Conservation (phyloP, 345 rosid genomes). For the Mercurialis annua region DNA sequence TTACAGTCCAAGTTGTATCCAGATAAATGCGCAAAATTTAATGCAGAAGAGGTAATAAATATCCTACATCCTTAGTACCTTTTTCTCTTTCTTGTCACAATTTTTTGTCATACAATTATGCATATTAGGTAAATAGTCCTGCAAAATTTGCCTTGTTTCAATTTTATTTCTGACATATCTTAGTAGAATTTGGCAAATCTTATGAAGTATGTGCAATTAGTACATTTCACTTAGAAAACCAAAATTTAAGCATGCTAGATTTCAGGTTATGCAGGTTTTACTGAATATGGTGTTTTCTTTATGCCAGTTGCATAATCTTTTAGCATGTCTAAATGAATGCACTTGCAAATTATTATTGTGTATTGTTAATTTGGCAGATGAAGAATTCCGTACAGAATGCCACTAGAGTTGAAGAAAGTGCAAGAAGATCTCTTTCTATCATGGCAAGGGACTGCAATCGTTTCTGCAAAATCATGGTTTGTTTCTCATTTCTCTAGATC, state of each 20-base stretch:
- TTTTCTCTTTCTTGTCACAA: neutral
- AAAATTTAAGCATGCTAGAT: neutral
- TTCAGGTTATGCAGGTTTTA: neutral
- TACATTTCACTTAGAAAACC: neutral
- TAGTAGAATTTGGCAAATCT: neutral
- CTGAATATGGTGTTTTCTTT: neutral
- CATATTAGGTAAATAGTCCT: neutral
- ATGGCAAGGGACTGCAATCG: conserved; percentile 72
- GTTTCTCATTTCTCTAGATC: conserved; percentile 21
- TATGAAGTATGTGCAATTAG: neutral
- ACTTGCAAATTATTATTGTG: conserved; percentile 3
- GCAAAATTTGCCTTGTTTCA: neutral
- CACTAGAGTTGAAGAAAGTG: conserved; percentile 55
- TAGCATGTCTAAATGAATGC: neutral
- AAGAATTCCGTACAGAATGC: conserved; percentile 47
- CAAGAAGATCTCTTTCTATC: conserved; percentile 58
- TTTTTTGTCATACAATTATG: neutral
- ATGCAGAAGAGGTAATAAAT: conserved; percentile 46
- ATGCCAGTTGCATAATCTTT: neutral
- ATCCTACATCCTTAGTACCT: neutral
- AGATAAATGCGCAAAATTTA: conserved; percentile 30
- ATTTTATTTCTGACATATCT: neutral
- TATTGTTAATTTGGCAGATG: conserved; percentile 38
- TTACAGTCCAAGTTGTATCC: conserved; percentile 35
- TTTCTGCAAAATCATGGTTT: conserved; percentile 86